phyloP scores from a whole-genome alignment of 2,329 filamentous ascomycete species.

The Stemphylium vesicarium region DNA sequence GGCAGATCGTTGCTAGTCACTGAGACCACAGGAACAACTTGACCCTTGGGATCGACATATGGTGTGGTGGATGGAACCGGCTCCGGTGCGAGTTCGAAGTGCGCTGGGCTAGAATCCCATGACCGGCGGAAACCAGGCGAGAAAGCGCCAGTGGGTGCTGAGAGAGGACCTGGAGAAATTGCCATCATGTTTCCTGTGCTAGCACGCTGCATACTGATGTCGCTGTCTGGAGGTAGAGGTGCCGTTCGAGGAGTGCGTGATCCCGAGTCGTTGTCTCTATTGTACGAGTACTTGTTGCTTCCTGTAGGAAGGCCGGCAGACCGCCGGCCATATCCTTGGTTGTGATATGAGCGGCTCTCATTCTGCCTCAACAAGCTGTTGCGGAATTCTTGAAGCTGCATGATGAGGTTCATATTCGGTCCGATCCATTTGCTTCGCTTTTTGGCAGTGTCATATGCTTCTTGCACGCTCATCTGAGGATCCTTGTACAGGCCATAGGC shows the following conservation, averaged over 20 bases:
- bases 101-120: slow-evolving; percentile 48
- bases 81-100: slow-evolving; percentile 42
- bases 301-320: slow-evolving; percentile 41
- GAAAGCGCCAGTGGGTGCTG: slow-evolving; percentile 47
- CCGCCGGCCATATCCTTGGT: slow-evolving; percentile 42
- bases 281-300: slow-evolving; percentile 42
- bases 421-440: slow-evolving; percentile 85
- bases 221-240: slow-evolving; percentile 55
- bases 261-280: slow-evolving; percentile 37
- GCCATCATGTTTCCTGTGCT: slow-evolving; percentile 51
- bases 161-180: slow-evolving; percentile 52
- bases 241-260: slow-evolving; percentile 48
- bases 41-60: slow-evolving; percentile 48
- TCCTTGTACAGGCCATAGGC: slow-evolving; percentile 84
- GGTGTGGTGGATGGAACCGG: slow-evolving; percentile 37
- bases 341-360: slow-evolving; percentile 39
- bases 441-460: slow-evolving; percentile 82
- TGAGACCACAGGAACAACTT: slow-evolving; percentile 46
- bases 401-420: slow-evolving; percentile 90
- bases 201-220: slow-evolving; percentile 54
- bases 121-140: slow-evolving; percentile 48
- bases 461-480: slow-evolving; percentile 77
- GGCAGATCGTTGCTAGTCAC: slow-evolving; percentile 36
- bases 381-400: slow-evolving; percentile 81
- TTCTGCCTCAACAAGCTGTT: slow-evolving; percentile 54